Conservation (phyloP, 2,329 filamentous ascomycete genomes). For the Monilinia laxa region DNA sequence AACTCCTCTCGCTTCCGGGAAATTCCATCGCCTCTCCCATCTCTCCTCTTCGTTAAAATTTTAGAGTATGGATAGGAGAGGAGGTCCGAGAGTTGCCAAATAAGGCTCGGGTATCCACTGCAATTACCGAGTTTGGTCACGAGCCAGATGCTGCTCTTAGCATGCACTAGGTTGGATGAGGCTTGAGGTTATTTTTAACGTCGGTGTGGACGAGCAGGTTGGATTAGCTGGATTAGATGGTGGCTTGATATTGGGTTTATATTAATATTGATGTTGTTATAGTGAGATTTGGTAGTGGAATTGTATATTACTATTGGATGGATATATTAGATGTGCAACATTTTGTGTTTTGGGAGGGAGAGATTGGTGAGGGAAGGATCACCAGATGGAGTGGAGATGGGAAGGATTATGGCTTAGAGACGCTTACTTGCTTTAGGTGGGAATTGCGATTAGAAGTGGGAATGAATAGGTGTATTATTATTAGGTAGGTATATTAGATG, state of each 20-base stretch:
- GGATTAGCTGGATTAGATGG: neutral
- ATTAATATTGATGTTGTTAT: neutral
- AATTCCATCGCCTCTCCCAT: no score
- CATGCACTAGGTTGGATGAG: neutral
- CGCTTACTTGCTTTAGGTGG: neutral
- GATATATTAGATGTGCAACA: conserved; percentile 21
- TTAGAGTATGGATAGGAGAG: no score
- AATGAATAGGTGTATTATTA: neutral
- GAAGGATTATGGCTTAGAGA: neutral
- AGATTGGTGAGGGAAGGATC: neutral
- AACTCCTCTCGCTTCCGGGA: no score
- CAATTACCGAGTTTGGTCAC: no score
- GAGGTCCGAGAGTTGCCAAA: no score
- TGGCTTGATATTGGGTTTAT: neutral
- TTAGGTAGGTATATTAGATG: conserved; percentile 1
- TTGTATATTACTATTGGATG: conserved; percentile 11
- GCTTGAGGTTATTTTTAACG: neutral
- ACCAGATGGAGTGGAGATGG: neutral
- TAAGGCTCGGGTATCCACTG: no score
- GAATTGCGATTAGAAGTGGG: neutral
- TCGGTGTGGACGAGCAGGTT: neutral
- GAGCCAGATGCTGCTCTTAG: no score
- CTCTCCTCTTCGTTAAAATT: no score
- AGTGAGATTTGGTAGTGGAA: neutral
- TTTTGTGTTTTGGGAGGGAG: neutral